Evolutionary conservation across 176 grass and related monocot genomes (phyloP).

Genomic region (Carex littledalei): DNA sequence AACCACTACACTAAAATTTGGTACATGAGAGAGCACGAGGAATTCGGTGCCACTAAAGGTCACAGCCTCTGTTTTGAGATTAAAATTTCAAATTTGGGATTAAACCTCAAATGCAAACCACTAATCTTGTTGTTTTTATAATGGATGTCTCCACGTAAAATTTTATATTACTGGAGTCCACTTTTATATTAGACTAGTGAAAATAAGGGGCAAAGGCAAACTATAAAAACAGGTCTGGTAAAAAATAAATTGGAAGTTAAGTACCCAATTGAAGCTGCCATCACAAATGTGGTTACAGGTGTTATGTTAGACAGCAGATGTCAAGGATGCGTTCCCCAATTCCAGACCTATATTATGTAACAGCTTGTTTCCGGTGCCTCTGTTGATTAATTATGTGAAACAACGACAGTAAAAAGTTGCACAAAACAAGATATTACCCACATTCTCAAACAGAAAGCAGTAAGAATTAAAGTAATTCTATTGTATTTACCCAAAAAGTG

Average conservation of each 20-base stretch:
- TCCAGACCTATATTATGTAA: slow-evolving; percentile 15
- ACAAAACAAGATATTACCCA: background rate
- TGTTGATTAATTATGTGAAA: background rate
- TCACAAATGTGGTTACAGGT: slow-evolving; percentile 1
- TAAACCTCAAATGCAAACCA: no score
- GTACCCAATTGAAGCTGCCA: background rate
- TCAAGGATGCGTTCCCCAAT: background rate
- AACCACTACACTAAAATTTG: no score
- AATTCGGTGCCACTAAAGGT: no score
- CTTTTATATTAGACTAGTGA: no score
- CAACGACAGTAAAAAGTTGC: background rate
- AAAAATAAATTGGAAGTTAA: background rate
- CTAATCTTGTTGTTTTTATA: no score
- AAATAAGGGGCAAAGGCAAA: no score
- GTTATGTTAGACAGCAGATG: background rate
- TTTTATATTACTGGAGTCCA: no score
- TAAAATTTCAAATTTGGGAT: no score
- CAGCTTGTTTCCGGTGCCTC: background rate
- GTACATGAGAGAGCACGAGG: no score
- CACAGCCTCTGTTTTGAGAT: no score
- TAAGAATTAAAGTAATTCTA: background rate
- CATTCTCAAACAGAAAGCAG: background rate
- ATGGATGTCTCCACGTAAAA: no score
- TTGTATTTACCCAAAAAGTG: background rate
- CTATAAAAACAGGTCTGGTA: background rate